Base-by-base conservation (phyloP, 1,284 basidiomycete genomes). In the Trichosporon asahii region DNA sequence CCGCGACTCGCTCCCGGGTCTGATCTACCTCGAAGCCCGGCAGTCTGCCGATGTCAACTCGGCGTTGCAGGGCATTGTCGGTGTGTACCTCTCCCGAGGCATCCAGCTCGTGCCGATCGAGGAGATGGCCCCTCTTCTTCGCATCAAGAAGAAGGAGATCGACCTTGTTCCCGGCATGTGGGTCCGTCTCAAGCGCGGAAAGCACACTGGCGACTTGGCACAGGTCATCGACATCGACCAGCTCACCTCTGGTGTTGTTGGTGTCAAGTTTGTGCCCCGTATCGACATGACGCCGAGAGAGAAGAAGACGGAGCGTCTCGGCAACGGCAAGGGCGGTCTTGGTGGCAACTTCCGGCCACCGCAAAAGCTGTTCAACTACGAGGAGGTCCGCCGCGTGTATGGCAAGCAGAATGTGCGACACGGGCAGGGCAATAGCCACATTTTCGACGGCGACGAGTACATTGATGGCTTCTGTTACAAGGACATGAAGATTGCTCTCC, bases 61-160 rank as follows among this genome's bases (percentile, higher is more conserved):
- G 65, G 95, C 95, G 2, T 89, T 93, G 79, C 88, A 89, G 69
- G 96, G 95, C 37, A 90, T 99, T 57, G 93, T 98, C 66, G 96
- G 95, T 68, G 90, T 96, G 66, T 99, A 95, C 83, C 87, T 89
- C 44, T 76, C 76, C 74, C 90, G 91, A 66, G 91, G 91, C 21
- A 88, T 95, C 72, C 88, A 89, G 53, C 88, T 98, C 49, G 94
- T 99, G 0, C 95, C 95, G 8, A 95, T 98, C 73, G 94, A 98
- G 76, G 96, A 99, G 86, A 99, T 99, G 96, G 94, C 95, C 6
- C 94, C 93, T 73, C 85, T 99, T 37, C 87, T 99, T 74, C 93
- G 94, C 80, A 97, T 98, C 78, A 97, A 95, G 86, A 95, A 96
- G 85, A 92, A 95, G 79, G 93, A 95, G 74, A 85, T 91, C 68